Conservation (phyloP, 805 yeast genomes). For the Ogataea chonburiensis region DNA sequence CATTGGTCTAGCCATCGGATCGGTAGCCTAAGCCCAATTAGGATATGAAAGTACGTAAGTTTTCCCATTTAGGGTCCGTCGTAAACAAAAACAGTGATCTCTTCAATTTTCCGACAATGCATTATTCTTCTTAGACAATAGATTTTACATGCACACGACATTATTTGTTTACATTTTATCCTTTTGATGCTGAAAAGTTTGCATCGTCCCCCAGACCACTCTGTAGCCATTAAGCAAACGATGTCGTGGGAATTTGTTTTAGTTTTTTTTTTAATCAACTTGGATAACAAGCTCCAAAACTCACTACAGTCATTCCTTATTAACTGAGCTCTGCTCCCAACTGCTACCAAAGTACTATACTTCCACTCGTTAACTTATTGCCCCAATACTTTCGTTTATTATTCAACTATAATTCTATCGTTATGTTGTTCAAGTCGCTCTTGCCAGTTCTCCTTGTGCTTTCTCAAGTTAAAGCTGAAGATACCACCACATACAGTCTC, state of each 20-base stretch:
- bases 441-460: constrained; percentile 28
- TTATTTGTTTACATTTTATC: constrained; percentile 15
- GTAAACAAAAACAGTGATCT: constrained; percentile 2
- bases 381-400: constrained; percentile 1
- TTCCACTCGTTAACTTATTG: constrained; percentile 3
- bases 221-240: background rate
- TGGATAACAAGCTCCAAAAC: constrained; percentile 18
- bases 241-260: constrained; percentile 1
- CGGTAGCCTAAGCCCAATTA: background rate
- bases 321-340: constrained; percentile 17
- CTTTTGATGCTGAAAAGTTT: constrained; percentile 9
- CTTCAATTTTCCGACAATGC: constrained; percentile 1
- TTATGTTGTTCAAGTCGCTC: constrained; percentile 29
- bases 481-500: constrained; percentile 41
- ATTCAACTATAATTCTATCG: constrained; percentile 1
- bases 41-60: background rate
- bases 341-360: constrained; percentile 3
- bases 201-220: constrained; percentile 5
- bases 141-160: constrained; percentile 4
- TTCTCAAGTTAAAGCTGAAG: constrained; percentile 30
- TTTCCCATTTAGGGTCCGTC: constrained; percentile 4
- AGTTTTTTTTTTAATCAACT: constrained; percentile 9
- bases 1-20: constrained; percentile 6
- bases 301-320: constrained; percentile 34
- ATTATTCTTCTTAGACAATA: background rate